phyloP scores from a whole-genome alignment of 2,329 filamentous ascomycete species.

The Rugonectria rugulosa region DNA sequence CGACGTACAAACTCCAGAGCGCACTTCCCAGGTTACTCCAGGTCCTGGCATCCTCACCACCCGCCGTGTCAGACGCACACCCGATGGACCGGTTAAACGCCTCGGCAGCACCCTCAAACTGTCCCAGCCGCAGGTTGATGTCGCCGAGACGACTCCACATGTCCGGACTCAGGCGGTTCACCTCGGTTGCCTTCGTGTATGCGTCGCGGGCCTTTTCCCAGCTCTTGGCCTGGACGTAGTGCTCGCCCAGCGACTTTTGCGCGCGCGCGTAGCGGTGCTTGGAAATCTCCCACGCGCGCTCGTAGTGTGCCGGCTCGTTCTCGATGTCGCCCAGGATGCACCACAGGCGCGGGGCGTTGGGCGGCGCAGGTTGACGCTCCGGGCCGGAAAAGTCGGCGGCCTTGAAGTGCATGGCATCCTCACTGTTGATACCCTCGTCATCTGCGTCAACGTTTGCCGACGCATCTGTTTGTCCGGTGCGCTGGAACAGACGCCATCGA shows the following conservation, averaged over 20 bases:
- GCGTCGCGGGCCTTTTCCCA: constrained; percentile 76
- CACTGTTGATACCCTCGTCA: constrained; percentile 55
- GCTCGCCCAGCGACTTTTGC: constrained; percentile 84
- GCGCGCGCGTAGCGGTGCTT: constrained; percentile 82
- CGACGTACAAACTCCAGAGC: constrained; percentile 73
- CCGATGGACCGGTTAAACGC: constrained; percentile 86
- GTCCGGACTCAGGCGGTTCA: constrained; percentile 82
- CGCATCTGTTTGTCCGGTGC: constrained; percentile 52
- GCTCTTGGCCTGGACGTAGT: constrained; percentile 73
- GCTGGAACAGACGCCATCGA: constrained; percentile 79
- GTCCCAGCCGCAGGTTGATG: constrained; percentile 78
- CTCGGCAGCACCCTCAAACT: constrained; percentile 81
- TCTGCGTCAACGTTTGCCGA: constrained; percentile 52
- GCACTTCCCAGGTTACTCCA: constrained; percentile 96
- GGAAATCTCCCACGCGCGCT: constrained; percentile 88
- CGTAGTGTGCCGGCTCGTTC: constrained; percentile 75
- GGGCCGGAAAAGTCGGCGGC: constrained; percentile 64
- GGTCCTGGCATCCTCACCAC: constrained; percentile 87
- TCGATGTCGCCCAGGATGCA: constrained; percentile 95
- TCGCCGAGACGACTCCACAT: constrained; percentile 94
- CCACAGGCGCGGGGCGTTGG: constrained; percentile 86
- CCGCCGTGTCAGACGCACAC: constrained; percentile 63
- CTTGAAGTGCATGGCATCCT: constrained; percentile 64
- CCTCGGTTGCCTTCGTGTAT: constrained; percentile 77
- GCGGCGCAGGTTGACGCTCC: constrained; percentile 72